These are phyloP conservation scores for Murraya koenigii DNA, from an alignment of 345 rosid species.

Conservation along the genomic window DNA sequence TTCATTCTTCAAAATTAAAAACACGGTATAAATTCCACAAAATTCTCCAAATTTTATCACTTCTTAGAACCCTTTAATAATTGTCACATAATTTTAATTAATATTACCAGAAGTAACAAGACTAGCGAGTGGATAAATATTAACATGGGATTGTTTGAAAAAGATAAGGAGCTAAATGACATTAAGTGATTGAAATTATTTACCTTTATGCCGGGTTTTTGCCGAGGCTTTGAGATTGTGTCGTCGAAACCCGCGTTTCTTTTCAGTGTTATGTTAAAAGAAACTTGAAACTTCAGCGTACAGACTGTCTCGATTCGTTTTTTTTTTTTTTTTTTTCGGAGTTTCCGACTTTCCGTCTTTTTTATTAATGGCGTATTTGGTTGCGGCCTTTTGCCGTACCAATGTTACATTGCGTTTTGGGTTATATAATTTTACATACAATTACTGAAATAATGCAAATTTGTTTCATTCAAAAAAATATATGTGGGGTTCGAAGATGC, in stretches of 20 bases:
- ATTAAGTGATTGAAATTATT: neutral
- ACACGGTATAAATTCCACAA: neutral
- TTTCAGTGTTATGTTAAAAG: neutral
- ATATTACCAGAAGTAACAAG: neutral
- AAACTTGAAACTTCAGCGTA: conserved; percentile 3
- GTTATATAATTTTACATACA: neutral
- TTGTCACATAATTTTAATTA: neutral
- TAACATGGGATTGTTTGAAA: neutral
- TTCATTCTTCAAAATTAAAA: neutral
- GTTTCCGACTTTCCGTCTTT: too few relatives aligned
- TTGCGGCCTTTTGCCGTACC: neutral
- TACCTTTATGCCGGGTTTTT: neutral
- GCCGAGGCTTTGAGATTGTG: neutral
- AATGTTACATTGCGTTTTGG: neutral
- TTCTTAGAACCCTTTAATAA: neutral
- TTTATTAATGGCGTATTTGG: neutral
- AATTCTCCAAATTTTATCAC: neutral
- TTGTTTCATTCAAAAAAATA: too few relatives aligned
- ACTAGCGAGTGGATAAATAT: neutral
- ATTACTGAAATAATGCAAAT: too few relatives aligned
- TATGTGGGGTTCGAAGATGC: too few relatives aligned
- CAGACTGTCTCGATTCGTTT: neutral
- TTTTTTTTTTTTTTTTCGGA: too few relatives aligned
- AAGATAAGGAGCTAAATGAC: neutral
- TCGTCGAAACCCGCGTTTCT: conserved; percentile 24